A percentile compares a stretch with the other conserved stretches of the same genome.
Evolutionary conservation across 2,329 filamentous ascomycete species (phyloP).

Genomic region (Seiridium unicorne): DNA sequence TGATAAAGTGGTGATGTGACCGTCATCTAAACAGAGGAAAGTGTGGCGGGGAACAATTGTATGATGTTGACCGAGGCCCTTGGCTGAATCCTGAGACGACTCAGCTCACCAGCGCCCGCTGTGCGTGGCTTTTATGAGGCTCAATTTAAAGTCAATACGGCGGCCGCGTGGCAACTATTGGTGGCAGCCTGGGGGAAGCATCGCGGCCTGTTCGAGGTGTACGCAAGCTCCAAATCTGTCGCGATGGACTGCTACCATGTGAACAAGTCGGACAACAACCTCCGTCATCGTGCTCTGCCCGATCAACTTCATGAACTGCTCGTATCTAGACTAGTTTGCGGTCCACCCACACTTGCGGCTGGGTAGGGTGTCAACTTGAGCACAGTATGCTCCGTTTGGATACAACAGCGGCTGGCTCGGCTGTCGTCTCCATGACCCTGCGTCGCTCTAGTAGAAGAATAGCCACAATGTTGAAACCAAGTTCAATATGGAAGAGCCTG

Average conservation of each 20-base stretch:
- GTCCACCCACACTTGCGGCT: not conserved
- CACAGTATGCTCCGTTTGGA: not conserved
- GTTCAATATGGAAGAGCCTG: too few species aligned
- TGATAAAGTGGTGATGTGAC: too few species aligned
- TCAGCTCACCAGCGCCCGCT: not conserved
- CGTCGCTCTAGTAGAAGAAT: not conserved
- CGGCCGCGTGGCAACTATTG: conserved; percentile 2
- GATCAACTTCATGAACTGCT: not conserved
- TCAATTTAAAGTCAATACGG: not conserved
- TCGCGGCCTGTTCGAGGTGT: not conserved
- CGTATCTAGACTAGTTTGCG: not conserved
- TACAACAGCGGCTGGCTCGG: conserved; percentile 3
- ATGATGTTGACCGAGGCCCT: not conserved
- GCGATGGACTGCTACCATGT: not conserved
- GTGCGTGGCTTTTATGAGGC: conserved; percentile 8
- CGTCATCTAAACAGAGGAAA: too few species aligned
- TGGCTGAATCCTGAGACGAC: not conserved
- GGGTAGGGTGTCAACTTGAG: not conserved
- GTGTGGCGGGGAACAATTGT: too few species aligned
- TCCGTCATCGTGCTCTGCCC: not conserved
- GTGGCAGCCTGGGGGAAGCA: not conserved
- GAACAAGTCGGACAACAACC: not conserved
- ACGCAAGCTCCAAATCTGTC: conserved; percentile 2
- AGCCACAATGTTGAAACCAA: not conserved
- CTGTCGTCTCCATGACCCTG: not conserved